A percentile compares a stretch with the other conserved stretches of the same genome.
phyloP scores from a whole-genome alignment of 177 flowering plant genomes.

The Telopea speciosissima region DNA sequence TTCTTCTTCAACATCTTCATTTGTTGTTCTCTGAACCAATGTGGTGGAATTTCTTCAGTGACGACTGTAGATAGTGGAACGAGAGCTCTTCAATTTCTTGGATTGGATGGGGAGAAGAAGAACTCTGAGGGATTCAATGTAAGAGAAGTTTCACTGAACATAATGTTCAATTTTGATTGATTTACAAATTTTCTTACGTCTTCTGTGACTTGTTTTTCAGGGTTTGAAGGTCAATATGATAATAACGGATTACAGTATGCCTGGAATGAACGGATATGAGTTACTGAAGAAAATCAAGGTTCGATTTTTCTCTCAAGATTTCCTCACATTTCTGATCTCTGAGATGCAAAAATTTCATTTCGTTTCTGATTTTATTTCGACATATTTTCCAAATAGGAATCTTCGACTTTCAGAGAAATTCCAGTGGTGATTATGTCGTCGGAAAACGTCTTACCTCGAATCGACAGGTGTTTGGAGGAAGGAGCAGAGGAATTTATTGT shows the following conservation, averaged over 20 bases:
- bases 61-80: constrained; percentile 78
- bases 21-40: constrained; percentile 3
- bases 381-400: neutral
- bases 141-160: constrained; percentile 14
- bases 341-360: too few species aligned
- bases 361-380: neutral
- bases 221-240: constrained; percentile 59
- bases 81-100: constrained; percentile 63
- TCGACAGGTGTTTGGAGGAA: constrained; percentile 61
- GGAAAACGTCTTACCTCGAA: neutral
- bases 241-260: constrained; percentile 75
- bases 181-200: too few species aligned
- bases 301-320: neutral
- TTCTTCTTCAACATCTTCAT: neutral
- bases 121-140: constrained; percentile 37
- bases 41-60: constrained; percentile 30
- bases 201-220: too few species aligned
- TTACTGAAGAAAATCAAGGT: constrained; percentile 69
- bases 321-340: neutral
- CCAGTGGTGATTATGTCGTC: constrained; percentile 7
- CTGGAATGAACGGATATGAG: constrained; percentile 75
- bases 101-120: constrained; percentile 50
- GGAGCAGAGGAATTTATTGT: constrained; percentile 74
- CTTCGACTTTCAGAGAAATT: constrained; percentile 1
- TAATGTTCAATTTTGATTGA: neutral